Evolutionary conservation across 1,284 basidiomycete species (phyloP).

Genomic region (Irpex sp.): DNA sequence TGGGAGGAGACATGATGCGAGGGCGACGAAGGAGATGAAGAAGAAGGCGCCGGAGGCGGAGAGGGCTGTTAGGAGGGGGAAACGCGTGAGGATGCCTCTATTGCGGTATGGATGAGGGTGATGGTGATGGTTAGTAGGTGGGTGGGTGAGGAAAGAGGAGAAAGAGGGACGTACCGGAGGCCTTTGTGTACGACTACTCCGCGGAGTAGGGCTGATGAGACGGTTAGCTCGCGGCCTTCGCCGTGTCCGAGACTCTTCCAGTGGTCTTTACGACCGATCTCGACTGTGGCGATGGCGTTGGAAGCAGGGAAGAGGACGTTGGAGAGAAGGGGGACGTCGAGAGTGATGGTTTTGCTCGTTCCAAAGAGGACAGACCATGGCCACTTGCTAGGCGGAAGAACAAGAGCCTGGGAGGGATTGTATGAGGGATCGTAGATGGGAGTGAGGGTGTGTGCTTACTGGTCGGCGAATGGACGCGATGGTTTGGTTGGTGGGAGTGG

Average conservation of each 20-base stretch:
- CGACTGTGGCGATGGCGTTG: constrained; percentile 48
- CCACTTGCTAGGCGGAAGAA: constrained; percentile 38
- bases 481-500: constrained; percentile 56
- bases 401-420: constrained; percentile 50
- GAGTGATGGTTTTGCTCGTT: constrained; percentile 36
- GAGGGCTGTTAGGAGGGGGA: constrained; percentile 53
- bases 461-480: constrained; percentile 55
- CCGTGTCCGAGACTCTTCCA: constrained; percentile 68
- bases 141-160: background rate
- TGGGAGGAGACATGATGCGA: constrained; percentile 44
- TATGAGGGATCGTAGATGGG: background rate
- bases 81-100: constrained; percentile 63
- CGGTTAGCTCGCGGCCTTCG: constrained; percentile 65
- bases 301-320: constrained; percentile 48
- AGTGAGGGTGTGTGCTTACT: constrained; percentile 39
- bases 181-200: constrained; percentile 63
- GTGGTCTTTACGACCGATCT: constrained; percentile 63
- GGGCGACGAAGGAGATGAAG: constrained; percentile 42
- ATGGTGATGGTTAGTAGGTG: background rate
- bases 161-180: constrained; percentile 44
- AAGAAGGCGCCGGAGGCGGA: constrained; percentile 49
- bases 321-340: constrained; percentile 52
- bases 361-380: constrained; percentile 35
- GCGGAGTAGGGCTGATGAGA: constrained; percentile 53
- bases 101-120: constrained; percentile 24